Evolutionary conservation across 2,329 filamentous ascomycete genomes (phyloP).

Genomic region (Sporothrix brasiliensis): DNA sequence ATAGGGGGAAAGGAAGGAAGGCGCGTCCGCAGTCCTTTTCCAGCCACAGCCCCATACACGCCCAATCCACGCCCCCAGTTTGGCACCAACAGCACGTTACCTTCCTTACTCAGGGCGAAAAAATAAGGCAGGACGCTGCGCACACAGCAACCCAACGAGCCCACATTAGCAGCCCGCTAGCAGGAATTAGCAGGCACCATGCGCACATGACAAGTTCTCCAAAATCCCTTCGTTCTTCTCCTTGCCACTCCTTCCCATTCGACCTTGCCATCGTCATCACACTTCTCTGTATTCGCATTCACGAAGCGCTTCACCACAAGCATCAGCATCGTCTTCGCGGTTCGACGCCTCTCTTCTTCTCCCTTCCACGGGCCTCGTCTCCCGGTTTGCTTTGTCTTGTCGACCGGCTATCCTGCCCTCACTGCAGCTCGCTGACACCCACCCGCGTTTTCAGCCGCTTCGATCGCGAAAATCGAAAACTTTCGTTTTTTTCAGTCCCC

Average conservation of each 20-base stretch:
- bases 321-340: constrained; percentile 18
- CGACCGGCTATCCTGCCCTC: constrained; percentile 19
- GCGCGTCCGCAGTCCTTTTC: constrained; percentile 32
- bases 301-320: constrained; percentile 17
- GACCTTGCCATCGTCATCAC: constrained; percentile 29
- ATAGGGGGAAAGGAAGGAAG: constrained; percentile 21
- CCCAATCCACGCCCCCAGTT: too few species aligned
- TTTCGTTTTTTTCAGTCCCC: constrained; percentile 20
- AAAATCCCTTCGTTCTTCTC: constrained; percentile 31
- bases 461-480: constrained; percentile 29
- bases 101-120: constrained; percentile 28
- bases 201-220: constrained; percentile 30
- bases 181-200: constrained; percentile 24
- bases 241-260: constrained; percentile 25
- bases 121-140: constrained; percentile 7
- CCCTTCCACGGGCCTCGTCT: constrained; percentile 25
- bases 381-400: constrained; percentile 28
- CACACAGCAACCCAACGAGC: constrained; percentile 15
- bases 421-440: background rate
- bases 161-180: constrained; percentile 17
- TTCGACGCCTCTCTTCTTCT: constrained; percentile 25
- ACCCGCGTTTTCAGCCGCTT: constrained; percentile 13
- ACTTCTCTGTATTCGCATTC: background rate
- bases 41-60: constrained; percentile 10
- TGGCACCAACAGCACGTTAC: background rate